phyloP scores from a whole-genome alignment of 78 protist genomes.

The Pelomyxa schiedti region DNA sequence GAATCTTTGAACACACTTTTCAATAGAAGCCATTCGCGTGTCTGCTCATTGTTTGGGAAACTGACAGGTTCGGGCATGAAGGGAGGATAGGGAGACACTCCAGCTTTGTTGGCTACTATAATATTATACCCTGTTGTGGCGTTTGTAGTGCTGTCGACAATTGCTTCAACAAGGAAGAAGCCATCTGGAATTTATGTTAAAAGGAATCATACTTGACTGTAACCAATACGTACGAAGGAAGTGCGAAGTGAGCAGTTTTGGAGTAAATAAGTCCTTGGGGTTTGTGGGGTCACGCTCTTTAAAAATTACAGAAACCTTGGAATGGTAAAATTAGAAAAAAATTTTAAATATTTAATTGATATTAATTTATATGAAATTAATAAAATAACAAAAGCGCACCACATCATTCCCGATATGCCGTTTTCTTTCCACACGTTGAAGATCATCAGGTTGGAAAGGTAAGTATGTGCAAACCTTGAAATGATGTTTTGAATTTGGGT shows the following conservation, averaged over 20 bases:
- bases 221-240: not conserved
- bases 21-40: too few relatives aligned
- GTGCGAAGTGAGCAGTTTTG: not conserved
- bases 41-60: too few relatives aligned
- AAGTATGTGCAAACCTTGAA: constrained; percentile 63
- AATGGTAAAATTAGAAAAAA: not conserved
- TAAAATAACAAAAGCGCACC: constrained; percentile 52
- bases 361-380: too few relatives aligned
- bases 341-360: too few relatives aligned
- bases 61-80: constrained; percentile 2
- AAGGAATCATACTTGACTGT: not conserved
- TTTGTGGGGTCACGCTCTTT: not conserved
- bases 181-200: not conserved
- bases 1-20: too few relatives aligned
- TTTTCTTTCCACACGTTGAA: constrained; percentile 63
- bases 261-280: not conserved
- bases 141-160: not conserved
- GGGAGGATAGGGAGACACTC: not conserved
- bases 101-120: not conserved
- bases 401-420: constrained; percentile 74
- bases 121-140: not conserved
- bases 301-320: too few relatives aligned
- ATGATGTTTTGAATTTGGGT: too few relatives aligned
- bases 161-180: not conserved
- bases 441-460: constrained; percentile 38